Evolutionary conservation across 495 filamentous ascomycete species (phyloP), one percentile per base, ranked within the genome.

Genomic region (Hyaloscypha bicolor): DNA sequence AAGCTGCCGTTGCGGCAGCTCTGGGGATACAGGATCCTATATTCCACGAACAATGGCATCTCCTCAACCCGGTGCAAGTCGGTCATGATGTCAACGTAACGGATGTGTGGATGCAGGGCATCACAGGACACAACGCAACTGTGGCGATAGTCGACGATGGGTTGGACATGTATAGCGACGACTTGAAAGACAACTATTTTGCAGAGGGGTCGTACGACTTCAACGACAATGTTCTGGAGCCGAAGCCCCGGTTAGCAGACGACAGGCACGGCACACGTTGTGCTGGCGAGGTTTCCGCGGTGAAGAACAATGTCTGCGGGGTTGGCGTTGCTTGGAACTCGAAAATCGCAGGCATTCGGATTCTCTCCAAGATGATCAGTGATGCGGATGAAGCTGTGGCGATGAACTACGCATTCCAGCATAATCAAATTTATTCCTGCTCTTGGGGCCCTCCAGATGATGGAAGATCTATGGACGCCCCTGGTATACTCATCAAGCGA

Each of bases 361-460:
- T 99, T 71, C 81, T 99, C 25, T 95, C 91, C 29, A 91, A 90
- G 69, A 77, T 90, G n/a, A 97, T 99, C 70, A 88, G 88, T 61
- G 95, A 99, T 77, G 88, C 90, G 35, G 95, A 99, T 72, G 95
- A 99, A 78, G 94, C 95, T 32, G 80, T 88, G 2, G 91, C 95
- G 25, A 88, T 99, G 84, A 97, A 96, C 79, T 97, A 93, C 77
- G 92, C 87, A 30, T 95, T 86, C 73, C 88, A 97, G 69, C 82
- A 92, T 48, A 99, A 97, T 73, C 90, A 97, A 66, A 97, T 99
- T 55, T 99, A 97, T 78, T 99, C 95, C 11, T 99, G 95, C 78
- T 97, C 94, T 0, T 99, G 95, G 95, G 95, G 95, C 0, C 95
- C 95, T 35, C 91, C 91, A 5, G 95, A 99, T 71, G 93, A 97